phyloP scores from a whole-genome alignment of 345 rosid species.

The Nephelium lappaceum region DNA sequence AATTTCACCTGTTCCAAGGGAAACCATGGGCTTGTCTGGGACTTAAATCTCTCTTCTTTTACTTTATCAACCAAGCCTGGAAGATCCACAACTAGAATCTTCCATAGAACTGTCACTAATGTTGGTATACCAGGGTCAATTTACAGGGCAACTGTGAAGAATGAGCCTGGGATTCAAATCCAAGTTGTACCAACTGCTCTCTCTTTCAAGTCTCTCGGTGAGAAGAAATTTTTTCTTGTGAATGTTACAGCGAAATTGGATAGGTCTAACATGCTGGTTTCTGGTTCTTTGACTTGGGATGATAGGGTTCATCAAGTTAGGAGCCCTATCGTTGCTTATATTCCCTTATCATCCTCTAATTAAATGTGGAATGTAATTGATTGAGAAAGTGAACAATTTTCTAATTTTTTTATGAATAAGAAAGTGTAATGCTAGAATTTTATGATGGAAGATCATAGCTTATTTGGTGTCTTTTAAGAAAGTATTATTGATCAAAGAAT shows the following conservation, averaged over 20 bases:
- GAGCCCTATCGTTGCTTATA: slow-evolving; percentile 38
- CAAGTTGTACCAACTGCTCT: slow-evolving; percentile 32
- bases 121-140: slow-evolving; percentile 35
- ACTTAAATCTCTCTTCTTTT: slow-evolving; percentile 47
- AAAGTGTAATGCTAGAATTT: too few species aligned
- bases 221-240: slow-evolving; percentile 32
- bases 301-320: slow-evolving; percentile 43
- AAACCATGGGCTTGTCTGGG: slow-evolving; percentile 32
- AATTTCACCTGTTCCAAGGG: slow-evolving; percentile 26
- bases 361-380: not conserved
- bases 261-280: not conserved
- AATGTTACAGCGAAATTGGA: slow-evolving; percentile 19
- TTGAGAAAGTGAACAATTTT: too few species aligned
- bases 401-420: too few species aligned
- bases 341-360: not conserved
- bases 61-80: slow-evolving; percentile 17
- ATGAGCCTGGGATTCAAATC: slow-evolving; percentile 27
- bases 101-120: slow-evolving; percentile 42
- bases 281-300: slow-evolving; percentile 40
- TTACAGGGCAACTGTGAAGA: slow-evolving; percentile 26
- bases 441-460: too few species aligned
- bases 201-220: slow-evolving; percentile 20
- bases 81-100: slow-evolving; percentile 6
- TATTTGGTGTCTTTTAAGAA: too few species aligned
- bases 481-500: too few species aligned